phyloP scores from a whole-genome alignment of 805 yeast species.

The Pichia pseudocactophila region DNA sequence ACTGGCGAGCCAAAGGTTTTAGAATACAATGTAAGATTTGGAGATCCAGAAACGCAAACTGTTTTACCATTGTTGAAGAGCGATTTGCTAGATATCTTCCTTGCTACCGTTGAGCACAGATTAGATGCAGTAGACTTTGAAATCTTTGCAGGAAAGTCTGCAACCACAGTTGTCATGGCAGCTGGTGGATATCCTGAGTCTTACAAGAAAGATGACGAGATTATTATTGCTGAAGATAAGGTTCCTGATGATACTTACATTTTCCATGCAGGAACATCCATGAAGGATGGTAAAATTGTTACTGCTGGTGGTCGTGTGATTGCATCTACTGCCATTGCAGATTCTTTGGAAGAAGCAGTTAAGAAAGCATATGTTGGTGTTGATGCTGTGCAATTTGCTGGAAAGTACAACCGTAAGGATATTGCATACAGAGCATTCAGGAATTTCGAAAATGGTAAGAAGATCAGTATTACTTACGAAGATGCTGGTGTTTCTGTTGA shows the following conservation, averaged over 20 bases:
- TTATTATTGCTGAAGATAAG: constrained; percentile 39
- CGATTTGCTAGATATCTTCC: constrained; percentile 87
- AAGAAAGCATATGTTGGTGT: constrained; percentile 82
- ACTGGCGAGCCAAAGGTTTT: constrained; percentile 80
- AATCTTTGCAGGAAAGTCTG: constrained; percentile 47
- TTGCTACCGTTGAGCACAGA: constrained; percentile 92
- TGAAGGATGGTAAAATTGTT: constrained; percentile 43
- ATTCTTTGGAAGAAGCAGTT: constrained; percentile 70
- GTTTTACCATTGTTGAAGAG: constrained; percentile 82
- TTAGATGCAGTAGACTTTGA: constrained; percentile 68
- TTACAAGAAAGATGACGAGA: constrained; percentile 80
- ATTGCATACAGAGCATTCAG: constrained; percentile 95
- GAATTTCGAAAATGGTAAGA: constrained; percentile 26
- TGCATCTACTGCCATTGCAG: constrained; percentile 83
- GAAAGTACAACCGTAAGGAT: constrained; percentile 80
- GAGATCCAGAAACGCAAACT: constrained; percentile 98
- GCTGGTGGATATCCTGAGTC: constrained; percentile 96
- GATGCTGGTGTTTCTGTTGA: constrained; percentile 97
- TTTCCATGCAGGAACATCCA: constrained; percentile 94
- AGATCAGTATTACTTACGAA: constrained; percentile 67
- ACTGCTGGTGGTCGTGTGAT: constrained; percentile 97
- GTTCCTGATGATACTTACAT: constrained; percentile 56
- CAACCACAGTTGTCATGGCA: constrained; percentile 91
- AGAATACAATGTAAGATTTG: constrained; percentile 96
- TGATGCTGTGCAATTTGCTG: constrained; percentile 58